Evolutionary conservation across 208 protist genomes (phyloP).

Genomic region (Leishmania arabica): DNA sequence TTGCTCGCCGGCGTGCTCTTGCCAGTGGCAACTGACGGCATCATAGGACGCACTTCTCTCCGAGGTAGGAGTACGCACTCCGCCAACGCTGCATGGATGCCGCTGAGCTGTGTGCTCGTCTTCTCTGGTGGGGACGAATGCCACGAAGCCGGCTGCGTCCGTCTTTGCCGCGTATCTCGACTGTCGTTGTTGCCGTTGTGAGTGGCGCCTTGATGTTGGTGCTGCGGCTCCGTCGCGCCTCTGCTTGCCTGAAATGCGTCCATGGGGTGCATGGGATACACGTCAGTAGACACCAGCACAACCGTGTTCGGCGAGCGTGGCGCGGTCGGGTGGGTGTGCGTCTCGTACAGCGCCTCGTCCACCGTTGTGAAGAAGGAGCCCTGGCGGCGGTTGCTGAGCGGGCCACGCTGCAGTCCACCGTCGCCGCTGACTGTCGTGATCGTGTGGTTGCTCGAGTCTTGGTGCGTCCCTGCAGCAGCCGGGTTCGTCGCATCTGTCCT

Average conservation of each 20-base stretch:
- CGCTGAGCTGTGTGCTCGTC: not conserved
- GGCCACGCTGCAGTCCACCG: not conserved
- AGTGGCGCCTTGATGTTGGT: not conserved
- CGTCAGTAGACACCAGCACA: not conserved
- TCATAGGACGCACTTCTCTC: not conserved
- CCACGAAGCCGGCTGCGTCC: not conserved
- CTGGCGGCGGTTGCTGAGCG: not conserved
- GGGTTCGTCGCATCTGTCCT: not conserved
- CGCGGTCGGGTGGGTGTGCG: not conserved
- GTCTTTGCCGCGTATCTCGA: not conserved
- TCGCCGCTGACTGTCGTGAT: not conserved
- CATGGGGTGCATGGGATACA: not conserved
- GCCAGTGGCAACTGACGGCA: not conserved
- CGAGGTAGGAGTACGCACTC: not conserved
- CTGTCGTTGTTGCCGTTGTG: too few relatives aligned
- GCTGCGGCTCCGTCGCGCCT: too few relatives aligned
- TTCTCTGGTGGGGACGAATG: not conserved
- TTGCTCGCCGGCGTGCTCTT: not conserved
- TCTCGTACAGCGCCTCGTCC: not conserved
- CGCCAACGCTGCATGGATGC: not conserved
- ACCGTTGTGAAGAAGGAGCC: conserved; percentile 15
- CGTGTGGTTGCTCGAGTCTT: not conserved
- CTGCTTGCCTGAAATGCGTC: not conserved
- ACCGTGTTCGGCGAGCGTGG: not conserved
- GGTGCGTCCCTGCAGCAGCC: not conserved